Percentiles rank a stretch among this genome's conserved stretches.
These are phyloP conservation scores for Nepenthes gracilis DNA, from an alignment of 148 eudicot genomes.

Conservation along the genomic window DNA sequence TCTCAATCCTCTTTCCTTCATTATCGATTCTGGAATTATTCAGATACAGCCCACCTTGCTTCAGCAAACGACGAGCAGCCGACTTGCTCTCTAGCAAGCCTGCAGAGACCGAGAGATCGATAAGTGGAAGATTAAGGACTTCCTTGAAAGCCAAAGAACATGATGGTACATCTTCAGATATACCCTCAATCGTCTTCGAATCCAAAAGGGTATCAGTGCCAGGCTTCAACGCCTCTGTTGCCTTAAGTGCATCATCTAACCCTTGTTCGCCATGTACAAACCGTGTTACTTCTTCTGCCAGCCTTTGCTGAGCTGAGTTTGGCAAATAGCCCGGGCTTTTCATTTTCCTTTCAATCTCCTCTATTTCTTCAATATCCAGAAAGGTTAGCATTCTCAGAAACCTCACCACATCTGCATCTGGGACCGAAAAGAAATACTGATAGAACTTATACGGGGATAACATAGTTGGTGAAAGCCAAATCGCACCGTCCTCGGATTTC, in stretches of 20 bases:
- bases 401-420: conserved; percentile 62
- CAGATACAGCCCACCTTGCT: conserved; percentile 87
- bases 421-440: conserved; percentile 71
- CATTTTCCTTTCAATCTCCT: conserved; percentile 48
- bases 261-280: conserved; percentile 87
- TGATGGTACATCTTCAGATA: conserved; percentile 73
- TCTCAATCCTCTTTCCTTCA: conserved; percentile 58
- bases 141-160: conserved; percentile 34
- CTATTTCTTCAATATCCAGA: conserved; percentile 53
- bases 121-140: conserved; percentile 32
- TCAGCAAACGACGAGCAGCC: conserved; percentile 69
- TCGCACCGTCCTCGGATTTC: conserved; percentile 81
- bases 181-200: conserved; percentile 54
- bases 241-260: conserved; percentile 67
- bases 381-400: conserved; percentile 72
- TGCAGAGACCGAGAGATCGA: conserved; percentile 63
- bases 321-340: conserved; percentile 37
- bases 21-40: conserved; percentile 59
- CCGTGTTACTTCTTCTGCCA: conserved; percentile 75
- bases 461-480: conserved; percentile 70
- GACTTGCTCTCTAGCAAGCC: conserved; percentile 77
- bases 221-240: conserved; percentile 73
- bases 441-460: conserved; percentile 81
- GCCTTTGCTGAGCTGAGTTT: conserved; percentile 61
- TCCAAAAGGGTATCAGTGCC: conserved; percentile 68